Evolutionary conservation across 2,329 filamentous ascomycete genomes (phyloP).

Genomic region (Claviceps monticola): DNA sequence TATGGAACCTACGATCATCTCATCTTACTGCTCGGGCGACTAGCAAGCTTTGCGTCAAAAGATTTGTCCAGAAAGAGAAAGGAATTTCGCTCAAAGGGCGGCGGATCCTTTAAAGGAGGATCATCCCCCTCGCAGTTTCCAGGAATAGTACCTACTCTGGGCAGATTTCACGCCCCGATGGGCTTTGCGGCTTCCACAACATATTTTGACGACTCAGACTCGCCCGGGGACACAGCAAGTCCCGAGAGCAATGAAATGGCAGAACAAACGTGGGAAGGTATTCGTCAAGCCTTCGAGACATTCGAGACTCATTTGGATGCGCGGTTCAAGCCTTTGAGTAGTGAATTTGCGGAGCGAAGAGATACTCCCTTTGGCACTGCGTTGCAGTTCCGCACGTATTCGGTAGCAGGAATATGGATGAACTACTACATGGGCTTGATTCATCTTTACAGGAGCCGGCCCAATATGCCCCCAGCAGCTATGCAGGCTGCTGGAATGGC

Average conservation of each 20-base stretch:
- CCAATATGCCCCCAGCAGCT: conserved; percentile 79
- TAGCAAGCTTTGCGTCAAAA: conserved; percentile 63
- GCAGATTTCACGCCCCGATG: conserved; percentile 34
- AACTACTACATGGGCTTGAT: conserved; percentile 79
- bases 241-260: conserved; percentile 55
- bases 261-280: conserved; percentile 62
- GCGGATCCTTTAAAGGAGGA: conserved; percentile 13
- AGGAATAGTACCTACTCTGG: conserved; percentile 41
- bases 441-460: conserved; percentile 68
- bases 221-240: conserved; percentile 41
- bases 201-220: conserved; percentile 28
- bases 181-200: conserved; percentile 39
- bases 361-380: conserved; percentile 67
- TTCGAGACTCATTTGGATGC: conserved; percentile 54
- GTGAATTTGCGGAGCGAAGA: conserved; percentile 50
- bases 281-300: conserved; percentile 55
- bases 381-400: conserved; percentile 70
- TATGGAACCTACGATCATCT: conserved; percentile 86
- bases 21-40: conserved; percentile 64
- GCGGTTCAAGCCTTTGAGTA: conserved; percentile 61
- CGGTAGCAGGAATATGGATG: conserved; percentile 78
- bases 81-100: conserved; percentile 26
- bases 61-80: conserved; percentile 69
- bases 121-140: conserved; percentile 32
- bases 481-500: conserved; percentile 75